Evolutionary conservation across 148 eudicot species (phyloP).

Genomic region (Persicaria tinctoria): DNA sequence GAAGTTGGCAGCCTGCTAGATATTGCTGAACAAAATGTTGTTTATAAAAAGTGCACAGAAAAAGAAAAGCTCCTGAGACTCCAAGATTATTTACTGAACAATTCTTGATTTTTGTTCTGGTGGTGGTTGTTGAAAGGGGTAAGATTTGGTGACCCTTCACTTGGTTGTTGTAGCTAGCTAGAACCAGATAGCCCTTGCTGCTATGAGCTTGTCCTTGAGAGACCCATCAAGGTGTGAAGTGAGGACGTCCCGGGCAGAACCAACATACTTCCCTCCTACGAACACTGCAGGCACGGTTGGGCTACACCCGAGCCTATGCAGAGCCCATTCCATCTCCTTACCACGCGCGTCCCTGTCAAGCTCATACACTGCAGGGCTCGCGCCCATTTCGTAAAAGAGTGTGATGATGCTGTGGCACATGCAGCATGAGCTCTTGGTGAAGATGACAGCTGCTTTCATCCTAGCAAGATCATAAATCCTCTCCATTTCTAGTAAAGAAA

Average conservation of each 20-base stretch:
- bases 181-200: slow-evolving; percentile 42
- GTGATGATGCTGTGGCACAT: slow-evolving; percentile 16
- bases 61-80: slow-evolving; percentile 4
- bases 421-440: slow-evolving; percentile 61
- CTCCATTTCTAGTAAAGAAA: not conserved
- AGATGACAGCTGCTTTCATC: slow-evolving; percentile 31
- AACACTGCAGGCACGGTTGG: slow-evolving; percentile 49
- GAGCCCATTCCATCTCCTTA: slow-evolving; percentile 72
- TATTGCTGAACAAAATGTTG: not conserved
- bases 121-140: not conserved
- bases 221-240: slow-evolving; percentile 40
- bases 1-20: not conserved
- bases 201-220: slow-evolving; percentile 29
- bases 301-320: slow-evolving; percentile 48
- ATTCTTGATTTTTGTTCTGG: slow-evolving; percentile 46
- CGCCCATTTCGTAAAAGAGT: slow-evolving; percentile 62
- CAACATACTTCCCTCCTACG: slow-evolving; percentile 37
- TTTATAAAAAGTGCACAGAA: not conserved
- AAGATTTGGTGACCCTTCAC: no score
- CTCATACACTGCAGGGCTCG: slow-evolving; percentile 47
- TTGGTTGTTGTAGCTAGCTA: slow-evolving; percentile 8
- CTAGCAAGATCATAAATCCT: slow-evolving; percentile 1
- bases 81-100: slow-evolving; percentile 11
- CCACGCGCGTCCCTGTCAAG: slow-evolving; percentile 66
- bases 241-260: slow-evolving; percentile 46